Evolutionary conservation across 1,284 basidiomycete genomes (phyloP), one percentile per base, ranked within the genome.

Genomic region (Hymenochaete sp.): DNA sequence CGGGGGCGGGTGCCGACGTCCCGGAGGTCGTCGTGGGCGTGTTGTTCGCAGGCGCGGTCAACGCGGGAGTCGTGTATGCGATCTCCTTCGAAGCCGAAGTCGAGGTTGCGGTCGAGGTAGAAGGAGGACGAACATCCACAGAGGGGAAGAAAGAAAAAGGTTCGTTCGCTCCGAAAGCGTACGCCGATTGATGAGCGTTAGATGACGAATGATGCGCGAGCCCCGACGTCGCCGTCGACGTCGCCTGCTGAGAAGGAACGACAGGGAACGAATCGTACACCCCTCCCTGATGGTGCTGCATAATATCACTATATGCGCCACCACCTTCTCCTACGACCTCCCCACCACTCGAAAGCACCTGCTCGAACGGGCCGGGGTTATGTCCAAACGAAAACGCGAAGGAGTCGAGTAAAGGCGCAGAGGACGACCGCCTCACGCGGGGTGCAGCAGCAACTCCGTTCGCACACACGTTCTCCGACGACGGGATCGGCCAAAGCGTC

Each of bases 381-480:
- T 19, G 13, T 35, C 14, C 14, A 16, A n/a, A 8, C 21, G 32
- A 6, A 19, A 16, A n/a, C 14, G 32, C 4, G 5, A n/a, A 6
- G 32, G 8, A 35, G 13, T 6, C 13, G 50, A 19, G 10, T 53
- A 64, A 42, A 4, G 71, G 72, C 24, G 68, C 70, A 14, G 72
- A 73, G 39, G 68, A 71, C 16, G 70, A 71, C 29, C 73, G 70
- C 16, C 45, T 25, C 18, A 33, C 48, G 18, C 39, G 38, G 25
- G 32, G 13, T n/a, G 5, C 6, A 6, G 14, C 13, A 5, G 32
- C 21, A 16, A 35, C 6, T 5, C 14, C 13, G 13, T 5, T 8
- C 32, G 14, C 21, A 35, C n/a, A n/a, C n/a, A n/a, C n/a, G n/a
- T n/a, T n/a, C n/a, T n/a, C n/a, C n/a, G n/a, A n/a, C n/a, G n/a